Evolutionary conservation across 805 yeast genomes (phyloP).

Genomic region (Yarrowia bubula): DNA sequence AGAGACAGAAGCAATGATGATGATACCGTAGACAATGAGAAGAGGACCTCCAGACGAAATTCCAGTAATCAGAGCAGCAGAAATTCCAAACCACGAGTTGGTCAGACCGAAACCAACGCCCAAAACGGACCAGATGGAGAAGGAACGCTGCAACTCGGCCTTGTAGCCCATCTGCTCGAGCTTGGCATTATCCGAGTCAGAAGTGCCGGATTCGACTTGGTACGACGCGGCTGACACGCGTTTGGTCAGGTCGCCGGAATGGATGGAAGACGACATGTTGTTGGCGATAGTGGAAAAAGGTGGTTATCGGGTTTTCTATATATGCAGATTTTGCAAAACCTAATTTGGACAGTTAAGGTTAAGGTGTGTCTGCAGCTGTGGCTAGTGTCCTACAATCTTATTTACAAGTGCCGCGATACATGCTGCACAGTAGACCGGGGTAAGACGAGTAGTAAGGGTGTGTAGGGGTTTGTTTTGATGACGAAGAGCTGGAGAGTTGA

Average conservation of each 20-base stretch:
- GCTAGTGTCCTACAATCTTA: too few species aligned
- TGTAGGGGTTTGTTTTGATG: neutral
- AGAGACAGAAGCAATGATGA: constrained; percentile 54
- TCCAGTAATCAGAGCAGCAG: constrained; percentile 60
- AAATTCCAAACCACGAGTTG: constrained; percentile 63
- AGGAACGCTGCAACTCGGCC: constrained; percentile 61
- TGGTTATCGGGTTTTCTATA: neutral
- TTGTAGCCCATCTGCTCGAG: constrained; percentile 51
- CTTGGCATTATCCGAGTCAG: constrained; percentile 14
- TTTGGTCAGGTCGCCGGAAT: neutral
- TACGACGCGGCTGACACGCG: neutral
- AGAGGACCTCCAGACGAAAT: constrained; percentile 62
- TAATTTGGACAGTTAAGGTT: neutral
- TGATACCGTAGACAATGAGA: constrained; percentile 59
- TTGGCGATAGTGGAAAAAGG: neutral
- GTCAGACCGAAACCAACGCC: constrained; percentile 61
- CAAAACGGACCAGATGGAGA: constrained; percentile 49
- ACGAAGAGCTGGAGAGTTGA: neutral
- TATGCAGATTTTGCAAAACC: neutral
- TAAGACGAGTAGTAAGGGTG: too few species aligned
- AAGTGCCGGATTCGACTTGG: neutral
- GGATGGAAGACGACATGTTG: neutral
- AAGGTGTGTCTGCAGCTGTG: neutral
- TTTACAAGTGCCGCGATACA: too few species aligned
- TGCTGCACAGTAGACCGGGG: too few species aligned